Base-by-base conservation (phyloP, 176 grass and related monocot species). In the Musa schizocarpa region DNA sequence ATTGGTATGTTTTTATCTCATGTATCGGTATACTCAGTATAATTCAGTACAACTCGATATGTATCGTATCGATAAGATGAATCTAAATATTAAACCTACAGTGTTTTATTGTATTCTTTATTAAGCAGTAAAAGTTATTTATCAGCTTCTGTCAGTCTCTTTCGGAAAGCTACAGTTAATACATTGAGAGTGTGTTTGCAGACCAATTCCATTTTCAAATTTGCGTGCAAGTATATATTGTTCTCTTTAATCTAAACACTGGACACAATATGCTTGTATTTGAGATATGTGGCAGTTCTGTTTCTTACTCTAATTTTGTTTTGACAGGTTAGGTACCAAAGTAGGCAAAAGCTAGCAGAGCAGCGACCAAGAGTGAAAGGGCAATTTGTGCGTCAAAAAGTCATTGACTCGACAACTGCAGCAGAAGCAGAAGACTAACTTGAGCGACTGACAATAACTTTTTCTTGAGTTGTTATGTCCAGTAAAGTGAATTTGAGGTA, bases 311-410 rank as follows among this genome's bases (percentile, higher is more conserved):
- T 25, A 65, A 57, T 72, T 83, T 49, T 20, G 3, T 61, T 51
- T 74, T 21, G 77, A 63, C 85, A 99, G 96, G 96, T 99, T 19
- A 95, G 96, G 56, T 99, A 99, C 81, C 83, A 95, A 52, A 95
- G 83, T 69, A 94, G 96, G 79, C 92, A 95, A 77, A 99, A 92
- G 79, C 84, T 99, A 78, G 91, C 96, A 10, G 91, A 99, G 27
- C 91, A 94, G 69, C 80, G 96, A 51, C 91, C 84, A 1, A 89
- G 96, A 79, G 83, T 99, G 62, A 99, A 95, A 81, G 96, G 96
- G 56, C 96, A 99, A 71, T 99, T 99, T 92, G 85, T 94, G 67
- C 86, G 96, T 79, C 91, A 89, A 81, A 94, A 89, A 48, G 12
- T 43, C 53, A 53, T 76, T 9, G 84, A 88, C 64, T 81, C 85